Base-by-base conservation (phyloP, 768 basidiomycete species). In the Rhodotorula diobovata region DNA sequence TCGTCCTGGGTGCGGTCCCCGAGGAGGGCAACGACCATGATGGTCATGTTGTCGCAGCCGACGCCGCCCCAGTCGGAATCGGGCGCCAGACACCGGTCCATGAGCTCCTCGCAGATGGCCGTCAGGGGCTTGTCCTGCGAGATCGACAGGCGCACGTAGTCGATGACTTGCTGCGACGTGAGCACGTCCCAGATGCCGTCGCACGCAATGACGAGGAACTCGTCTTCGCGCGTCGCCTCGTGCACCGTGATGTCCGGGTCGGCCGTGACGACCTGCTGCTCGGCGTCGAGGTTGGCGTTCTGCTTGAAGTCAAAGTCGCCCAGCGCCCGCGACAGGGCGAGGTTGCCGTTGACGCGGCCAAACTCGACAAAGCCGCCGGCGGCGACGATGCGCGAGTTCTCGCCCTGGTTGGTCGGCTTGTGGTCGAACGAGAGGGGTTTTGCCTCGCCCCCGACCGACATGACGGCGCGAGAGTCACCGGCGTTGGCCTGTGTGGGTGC, bases 221-320 rank as follows among this genome's bases (percentile, higher is more conserved):
- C 96, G 79, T 99, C 96, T 66, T 98, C 95, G 16, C 86, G 85
- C 3, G 89, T 87, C 37, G 90, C 83, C 72, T 89, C 83, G 81
- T 97, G 96, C 56, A 84, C 83, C 28, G 86, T 90, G 74, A 99
- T 83, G 68, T 99, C 96, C 32, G 96, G 96, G 80, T 99, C 87
- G 50, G 91, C 86, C 3, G 96, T 98, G 76, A 99, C 96, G 68
- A 94, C 88, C 81, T 99, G 96, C 61, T 87, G 86, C 81, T 98
- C 95, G 28, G 94, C 88, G 53, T 85, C 81, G 18, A 97, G 81
- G 28, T 85, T 81, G 60, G 86, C 86, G 79, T 94, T 95, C 82
- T 95, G 93, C 84, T 99, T 99, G 85, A 96, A 99, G 74, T 96
- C 93, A 80, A 99, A 98, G 80, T 99, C 96, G 66, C 96, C 96